Evolutionary conservation across 345 rosid species (phyloP), one percentile per base, ranked within the genome.

Genomic region (Syzygium jambos): DNA sequence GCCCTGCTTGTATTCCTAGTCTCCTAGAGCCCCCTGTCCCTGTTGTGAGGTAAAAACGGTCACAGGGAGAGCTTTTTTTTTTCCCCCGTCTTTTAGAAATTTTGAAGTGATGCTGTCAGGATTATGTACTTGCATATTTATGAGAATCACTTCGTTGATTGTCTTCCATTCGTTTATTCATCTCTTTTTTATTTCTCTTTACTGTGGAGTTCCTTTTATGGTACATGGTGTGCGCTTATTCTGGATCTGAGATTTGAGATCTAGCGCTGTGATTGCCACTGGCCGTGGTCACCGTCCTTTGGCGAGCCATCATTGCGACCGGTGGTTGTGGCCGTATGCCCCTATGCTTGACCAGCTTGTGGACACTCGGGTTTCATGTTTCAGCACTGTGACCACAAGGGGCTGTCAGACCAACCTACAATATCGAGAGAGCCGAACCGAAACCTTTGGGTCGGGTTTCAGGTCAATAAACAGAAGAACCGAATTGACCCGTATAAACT

Each of bases 11-110:
- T 86, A 63, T 21, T 22, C 49, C 5, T 73, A 51, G 77, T 49
- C 78, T 49, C 78, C 49, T 86, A 51, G 87, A 59, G 87, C 87
- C 87, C 82, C 68, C 87, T 86, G 87, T 86, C 49, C n/a, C 68
- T 23, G 43, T 73, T 86, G 17, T 25, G 57, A 34, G 23, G 87
- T 49, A 29, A n/a, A 51, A 86, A 41, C 15, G 49, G 49, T 19
- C 49, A 11, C 73, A 68, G 87, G 85, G 87, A 73, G 85, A 55
- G 80, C 84, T 63, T 55, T 23, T 15, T 85, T 54, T 55, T 19
- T 38, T 11, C 3, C 52, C 30, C 22, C 9, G 6, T 83, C 5
- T 7, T 84, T 51, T n/a, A 5, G 85, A 25, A 51, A 51, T 84
- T 84, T 84, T 46, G 53, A 84, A 84, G 56, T 13, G 56, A 84